Percentiles rank a stretch among this genome's conserved stretches.
phyloP scores from a whole-genome alignment of 768 basidiomycete genomes.

The Daedaleopsis nitida region DNA sequence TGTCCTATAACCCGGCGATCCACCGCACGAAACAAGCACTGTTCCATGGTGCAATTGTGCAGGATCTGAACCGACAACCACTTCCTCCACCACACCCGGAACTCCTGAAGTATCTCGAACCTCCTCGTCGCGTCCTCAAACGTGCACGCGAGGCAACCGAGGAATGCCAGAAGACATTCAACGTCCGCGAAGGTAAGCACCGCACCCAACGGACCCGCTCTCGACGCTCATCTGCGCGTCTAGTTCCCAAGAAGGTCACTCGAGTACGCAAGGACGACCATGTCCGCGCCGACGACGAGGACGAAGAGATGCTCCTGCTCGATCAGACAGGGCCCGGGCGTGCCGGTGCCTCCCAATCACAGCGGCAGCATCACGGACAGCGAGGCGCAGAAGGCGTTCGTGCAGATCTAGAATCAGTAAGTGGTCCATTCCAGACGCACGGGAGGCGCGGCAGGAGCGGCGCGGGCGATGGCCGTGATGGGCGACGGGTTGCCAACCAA shows the following conservation, averaged over 20 bases:
- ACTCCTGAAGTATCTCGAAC: slow-evolving; percentile 79
- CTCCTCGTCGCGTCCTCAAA: slow-evolving; percentile 70
- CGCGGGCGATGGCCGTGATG: too few relatives aligned
- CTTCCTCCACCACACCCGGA: slow-evolving; percentile 87
- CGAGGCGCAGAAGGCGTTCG: slow-evolving; percentile 51
- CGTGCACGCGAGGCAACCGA: slow-evolving; percentile 56
- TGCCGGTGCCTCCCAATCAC: slow-evolving; percentile 22
- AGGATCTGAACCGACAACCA: slow-evolving; percentile 72
- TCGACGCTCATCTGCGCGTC: too few relatives aligned
- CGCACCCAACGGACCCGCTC: not conserved
- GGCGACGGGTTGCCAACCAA: too few relatives aligned
- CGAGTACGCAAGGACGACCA: slow-evolving; percentile 65
- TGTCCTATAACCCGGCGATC: slow-evolving; percentile 87
- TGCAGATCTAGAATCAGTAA: too few relatives aligned
- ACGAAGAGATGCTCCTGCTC: slow-evolving; percentile 60
- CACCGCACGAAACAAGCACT: slow-evolving; percentile 93
- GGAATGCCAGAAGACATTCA: slow-evolving; percentile 65
- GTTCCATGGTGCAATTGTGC: slow-evolving; percentile 81
- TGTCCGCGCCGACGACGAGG: slow-evolving; percentile 60
- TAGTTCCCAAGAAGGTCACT: slow-evolving; percentile 66
- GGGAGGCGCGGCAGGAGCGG: too few relatives aligned
- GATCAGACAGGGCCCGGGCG: slow-evolving; percentile 39
- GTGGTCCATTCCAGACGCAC: too few relatives aligned
- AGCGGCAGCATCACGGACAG: slow-evolving; percentile 48
- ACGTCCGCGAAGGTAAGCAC: slow-evolving; percentile 71